Evolutionary conservation across 1,284 basidiomycete genomes (phyloP), one percentile per base, ranked within the genome.

Genomic region (Uromyces viciae-fabae): DNA sequence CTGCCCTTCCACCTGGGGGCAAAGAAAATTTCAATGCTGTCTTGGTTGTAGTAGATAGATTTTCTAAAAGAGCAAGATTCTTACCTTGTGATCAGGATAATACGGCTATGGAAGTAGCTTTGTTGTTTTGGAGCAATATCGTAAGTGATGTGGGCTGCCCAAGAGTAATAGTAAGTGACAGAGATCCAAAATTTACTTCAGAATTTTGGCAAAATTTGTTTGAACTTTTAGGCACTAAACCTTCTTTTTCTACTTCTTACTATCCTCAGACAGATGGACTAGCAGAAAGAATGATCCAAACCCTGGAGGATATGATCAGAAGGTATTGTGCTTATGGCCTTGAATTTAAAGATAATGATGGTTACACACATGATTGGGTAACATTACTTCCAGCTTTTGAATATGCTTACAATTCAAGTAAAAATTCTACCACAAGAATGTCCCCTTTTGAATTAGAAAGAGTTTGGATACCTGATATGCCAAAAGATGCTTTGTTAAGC

Each of bases 281-380:
- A 71, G 68, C 68, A 3, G 36, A 71, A n/a, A 40, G 71, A 33
- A 73, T 54, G 71, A 54, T 73, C 5, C 52, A 49, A 22, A 49
- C 46, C 11, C n/a, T 73, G 46, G 71, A 73, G 33, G 52, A 56
- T 56, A 56, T 56, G n/a, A 15, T 73, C n/a, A 52, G 42, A 19
- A 52, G 25, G 7, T 73, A 22, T 54, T 73, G 71, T 54, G 71
- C 46, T 8, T 73, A 31, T 54, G 46, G 46, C 7, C 11, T 73
- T 9, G 3, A n/a, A n/a, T 9, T 52, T 36, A 73, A 49, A 52
- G 22, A 54, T 11, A 73, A 46, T 17, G 71, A 49, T 46, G 17
- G 7, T n/a, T 54, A n/a, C 9, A 52, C 49, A n/a, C 71, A 73
- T 73, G 71, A 73, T 33, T 73, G 71, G 71, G 28, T 46, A 54